A percentile compares a stretch with the other conserved stretches of the same genome.
phyloP scores from a whole-genome alignment of 2,329 filamentous ascomycete species.

The Trichoderma pleuroti region DNA sequence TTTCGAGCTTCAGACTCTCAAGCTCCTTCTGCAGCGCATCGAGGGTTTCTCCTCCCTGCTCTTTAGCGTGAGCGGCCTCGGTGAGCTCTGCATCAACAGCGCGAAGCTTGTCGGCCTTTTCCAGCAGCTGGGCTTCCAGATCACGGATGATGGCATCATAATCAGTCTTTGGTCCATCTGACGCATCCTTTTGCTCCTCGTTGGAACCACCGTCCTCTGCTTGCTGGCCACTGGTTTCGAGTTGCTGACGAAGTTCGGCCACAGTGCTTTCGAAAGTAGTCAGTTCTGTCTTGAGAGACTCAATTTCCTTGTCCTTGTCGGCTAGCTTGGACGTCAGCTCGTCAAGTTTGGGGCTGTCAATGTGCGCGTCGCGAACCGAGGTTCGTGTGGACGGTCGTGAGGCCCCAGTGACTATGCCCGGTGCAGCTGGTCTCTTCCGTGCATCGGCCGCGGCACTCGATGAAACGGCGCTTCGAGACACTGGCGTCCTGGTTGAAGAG shows the following conservation, averaged over 20 bases:
- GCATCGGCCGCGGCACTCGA: slow-evolving; percentile 35
- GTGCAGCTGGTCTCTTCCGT: slow-evolving; percentile 55
- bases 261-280: slow-evolving; percentile 54
- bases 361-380: slow-evolving; percentile 40
- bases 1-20: background rate
- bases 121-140: slow-evolving; percentile 46
- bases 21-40: slow-evolving; percentile 38
- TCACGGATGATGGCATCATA: slow-evolving; percentile 48
- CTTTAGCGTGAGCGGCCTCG: slow-evolving; percentile 47
- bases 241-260: slow-evolving; percentile 50
- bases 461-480: slow-evolving; percentile 16
- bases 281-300: slow-evolving; percentile 55
- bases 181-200: slow-evolving; percentile 37
- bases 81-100: slow-evolving; percentile 50
- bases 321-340: slow-evolving; percentile 58
- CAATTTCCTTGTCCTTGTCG: slow-evolving; percentile 56
- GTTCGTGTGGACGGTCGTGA: slow-evolving; percentile 29
- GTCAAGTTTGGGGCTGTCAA: slow-evolving; percentile 52
- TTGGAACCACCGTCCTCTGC: slow-evolving; percentile 40
- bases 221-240: slow-evolving; percentile 37
- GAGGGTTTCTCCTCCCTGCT: slow-evolving; percentile 47
- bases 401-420: slow-evolving; percentile 38
- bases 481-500: slow-evolving; percentile 33
- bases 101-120: slow-evolving; percentile 49
- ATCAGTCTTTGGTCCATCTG: slow-evolving; percentile 48